Evolutionary conservation across 1,284 basidiomycete species (phyloP), one percentile per base, ranked within the genome.

Genomic region (Trichosporon sp.): DNA sequence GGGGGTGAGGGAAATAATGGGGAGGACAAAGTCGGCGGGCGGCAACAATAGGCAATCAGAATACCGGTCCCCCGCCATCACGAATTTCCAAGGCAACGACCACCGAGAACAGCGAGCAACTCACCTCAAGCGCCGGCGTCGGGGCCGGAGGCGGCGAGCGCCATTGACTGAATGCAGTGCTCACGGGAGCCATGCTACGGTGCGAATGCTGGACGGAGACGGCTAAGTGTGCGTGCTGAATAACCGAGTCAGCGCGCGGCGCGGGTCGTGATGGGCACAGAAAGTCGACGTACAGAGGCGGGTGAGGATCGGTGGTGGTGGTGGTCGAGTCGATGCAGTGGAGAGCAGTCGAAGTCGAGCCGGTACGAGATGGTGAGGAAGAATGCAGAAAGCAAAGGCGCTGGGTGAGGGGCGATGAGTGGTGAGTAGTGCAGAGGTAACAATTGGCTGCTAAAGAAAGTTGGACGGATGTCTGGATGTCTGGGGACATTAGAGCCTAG

Each of bases 101-200:
- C 53, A 31, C 53, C 53, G 27, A n/a, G 27, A 27, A 31, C 27
- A 27, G 53, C 53, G 53, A 31, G 53, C 25, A 31, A 64, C 66
- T 64, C 62, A 68, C 66, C 62, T 68, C 68, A 5, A 69, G 51
- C 3, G 62, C 58, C 4, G 69, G 66, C 25, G 65, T 64, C 18
- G 68, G 34, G 2, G 65, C 42, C 32, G 66, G 66, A 7, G 66
- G 44, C 32, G 66, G 64, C 8, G 66, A 68, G 66, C 66, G 66
- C 66, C 66, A 68, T 38, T 68, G 66, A 7, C 47, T 25, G 51
- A 64, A 63, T 18, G 65, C 51, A 27, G 66, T 64, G 60, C 62
- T 63, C 66, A 68, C 66, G 44, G 66, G 66, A 23, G 62, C 66
- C 66, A 68, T 68, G 47, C 31, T 68, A 44, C 53, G 53, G 25